Evolutionary conservation across 2,329 filamentous ascomycete genomes (phyloP), one percentile per base, ranked within the genome.

Genomic region (Fusarium austroafricanum): DNA sequence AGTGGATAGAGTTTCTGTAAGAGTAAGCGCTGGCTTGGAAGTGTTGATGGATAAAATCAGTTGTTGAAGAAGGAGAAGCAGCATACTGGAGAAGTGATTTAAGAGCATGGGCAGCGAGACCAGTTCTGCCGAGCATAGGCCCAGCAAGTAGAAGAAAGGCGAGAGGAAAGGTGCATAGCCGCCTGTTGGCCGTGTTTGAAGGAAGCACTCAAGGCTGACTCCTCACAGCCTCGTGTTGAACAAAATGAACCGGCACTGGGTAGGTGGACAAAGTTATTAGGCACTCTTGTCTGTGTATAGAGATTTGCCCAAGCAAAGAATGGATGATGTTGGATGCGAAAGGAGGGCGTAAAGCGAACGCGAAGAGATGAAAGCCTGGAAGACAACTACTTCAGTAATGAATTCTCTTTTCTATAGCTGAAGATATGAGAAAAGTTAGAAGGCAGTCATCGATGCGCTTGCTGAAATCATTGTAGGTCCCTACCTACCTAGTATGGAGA

Each of bases 81-180:
- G 35, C 49, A 17, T 50, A 55, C 66, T 12, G 12, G 35, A 45
- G 26, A 44, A n/a, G 21, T 43, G 63, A 21, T 42, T 57, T 55
- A 54, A 39, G 37, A 57, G 51, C 55, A 71, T 70, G 63, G 18
- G 64, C 28, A 55, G 37, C 45, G 43, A 33, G 29, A 42, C 49
- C 44, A 44, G 57, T 37, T 55, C 46, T 55, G 61, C 65, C 55
- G 50, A 57, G 64, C 55, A 33, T 39, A 60, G 39, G 56, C 68
- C 65, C 68, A 63, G 66, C 52, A 43, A 63, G 23, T 37, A 50
- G 40, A 49, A 50, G 12, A 45, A n/a, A 45, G 17, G 40, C 29
- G 29, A 37, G 37, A 45, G 40, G 40, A 44, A 55, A 67, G 39
- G 47, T 35, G 67, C 71, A 73, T 73, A 71, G 37, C 67, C 61